Evolutionary conservation across 257 asterid species (phyloP).

Genomic region (Galeopsis tetrahit): DNA sequence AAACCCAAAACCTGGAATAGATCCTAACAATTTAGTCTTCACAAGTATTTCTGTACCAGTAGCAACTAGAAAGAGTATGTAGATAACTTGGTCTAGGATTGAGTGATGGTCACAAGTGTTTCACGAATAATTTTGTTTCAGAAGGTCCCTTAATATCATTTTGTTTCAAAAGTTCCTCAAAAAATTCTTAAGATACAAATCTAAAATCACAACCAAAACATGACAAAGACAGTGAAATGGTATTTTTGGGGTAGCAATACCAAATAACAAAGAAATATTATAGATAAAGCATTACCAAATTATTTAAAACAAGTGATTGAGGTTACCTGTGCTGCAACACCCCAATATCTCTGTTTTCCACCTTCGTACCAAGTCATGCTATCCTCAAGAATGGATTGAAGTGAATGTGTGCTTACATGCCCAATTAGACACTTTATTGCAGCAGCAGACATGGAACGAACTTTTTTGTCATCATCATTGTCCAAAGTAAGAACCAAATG

Average conservation of each 20-base stretch:
- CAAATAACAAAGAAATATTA: background rate
- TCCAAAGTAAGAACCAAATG: constrained; percentile 76
- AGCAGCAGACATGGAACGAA: constrained; percentile 81
- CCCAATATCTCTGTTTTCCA: constrained; percentile 66
- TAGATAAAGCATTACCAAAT: background rate
- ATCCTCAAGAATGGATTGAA: constrained; percentile 59
- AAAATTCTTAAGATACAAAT: background rate
- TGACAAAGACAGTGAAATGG: background rate
- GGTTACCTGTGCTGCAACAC: constrained; percentile 90
- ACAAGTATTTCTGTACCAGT: constrained; percentile 4
- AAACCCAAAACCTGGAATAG: constrained; percentile 77
- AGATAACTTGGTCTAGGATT: constrained; percentile 4
- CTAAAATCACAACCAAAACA: background rate
- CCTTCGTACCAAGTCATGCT: constrained; percentile 82
- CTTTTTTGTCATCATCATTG: constrained; percentile 78
- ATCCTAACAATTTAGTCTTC: constrained; percentile 30
- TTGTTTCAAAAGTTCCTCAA: background rate
- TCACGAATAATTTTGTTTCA: background rate
- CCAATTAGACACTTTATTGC: constrained; percentile 79
- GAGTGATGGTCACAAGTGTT: background rate
- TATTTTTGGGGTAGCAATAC: background rate
- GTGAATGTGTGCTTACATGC: constrained; percentile 56
- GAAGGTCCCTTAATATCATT: background rate
- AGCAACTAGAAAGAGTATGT: background rate
- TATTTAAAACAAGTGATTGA: background rate